Percentiles rank a stretch among this genome's conserved stretches.
Evolutionary conservation across 2,329 filamentous ascomycete genomes (phyloP).

Genomic region (Pseudomassariella vexata): DNA sequence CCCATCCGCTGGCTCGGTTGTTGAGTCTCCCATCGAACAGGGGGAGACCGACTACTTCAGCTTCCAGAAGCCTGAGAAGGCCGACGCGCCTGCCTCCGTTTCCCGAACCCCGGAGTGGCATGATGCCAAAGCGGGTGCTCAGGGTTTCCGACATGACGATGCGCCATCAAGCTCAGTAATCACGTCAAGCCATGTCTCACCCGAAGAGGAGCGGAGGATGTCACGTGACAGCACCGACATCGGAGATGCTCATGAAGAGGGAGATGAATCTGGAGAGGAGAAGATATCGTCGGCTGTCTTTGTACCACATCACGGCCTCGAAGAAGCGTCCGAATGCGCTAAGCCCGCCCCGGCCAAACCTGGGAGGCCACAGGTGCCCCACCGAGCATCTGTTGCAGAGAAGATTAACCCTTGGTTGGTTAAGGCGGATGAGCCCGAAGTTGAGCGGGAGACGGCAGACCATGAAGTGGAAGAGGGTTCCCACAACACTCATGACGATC

Average conservation of each 20-base stretch:
- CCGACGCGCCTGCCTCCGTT: constrained; percentile 8
- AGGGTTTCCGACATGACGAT: background rate
- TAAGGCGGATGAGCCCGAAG: constrained; percentile 47
- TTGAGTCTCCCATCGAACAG: constrained; percentile 10
- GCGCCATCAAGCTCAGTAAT: too few relatives aligned
- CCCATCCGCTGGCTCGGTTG: constrained; percentile 9
- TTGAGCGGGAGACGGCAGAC: constrained; percentile 23
- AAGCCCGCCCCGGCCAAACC: constrained; percentile 18
- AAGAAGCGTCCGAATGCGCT: constrained; percentile 28
- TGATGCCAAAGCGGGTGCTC: background rate
- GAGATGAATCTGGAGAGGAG: constrained; percentile 67
- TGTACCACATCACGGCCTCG: constrained; percentile 64
- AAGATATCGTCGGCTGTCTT: constrained; percentile 85
- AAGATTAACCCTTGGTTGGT: constrained; percentile 50
- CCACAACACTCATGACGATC: constrained; percentile 16
- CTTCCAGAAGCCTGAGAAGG: constrained; percentile 11
- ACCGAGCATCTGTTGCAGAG: constrained; percentile 22
- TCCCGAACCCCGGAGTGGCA: constrained; percentile 6
- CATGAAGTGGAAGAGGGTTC: constrained; percentile 27
- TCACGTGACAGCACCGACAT: constrained; percentile 33
- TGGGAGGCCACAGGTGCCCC: constrained; percentile 22
- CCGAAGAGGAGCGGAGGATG: constrained; percentile 21
- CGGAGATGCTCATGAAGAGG: constrained; percentile 37
- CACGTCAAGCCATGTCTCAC: background rate
- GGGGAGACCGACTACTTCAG: constrained; percentile 19